phyloP scores from a whole-genome alignment of 1,284 basidiomycete genomes.

The Trametes polyzona region DNA sequence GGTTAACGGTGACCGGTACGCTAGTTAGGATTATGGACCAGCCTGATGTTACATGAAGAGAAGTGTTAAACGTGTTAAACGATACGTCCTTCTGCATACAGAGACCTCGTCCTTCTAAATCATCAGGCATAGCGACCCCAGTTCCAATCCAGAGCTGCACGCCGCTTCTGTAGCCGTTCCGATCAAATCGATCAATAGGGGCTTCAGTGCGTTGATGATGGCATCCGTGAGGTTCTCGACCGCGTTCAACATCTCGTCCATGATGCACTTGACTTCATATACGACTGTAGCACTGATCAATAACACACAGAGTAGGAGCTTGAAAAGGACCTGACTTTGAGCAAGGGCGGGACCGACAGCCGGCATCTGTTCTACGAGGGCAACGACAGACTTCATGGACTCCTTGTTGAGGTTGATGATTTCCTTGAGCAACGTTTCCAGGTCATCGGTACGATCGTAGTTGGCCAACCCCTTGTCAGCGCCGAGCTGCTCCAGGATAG shows the following conservation, averaged over 20 bases:
- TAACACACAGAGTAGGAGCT: background rate
- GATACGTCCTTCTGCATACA: background rate
- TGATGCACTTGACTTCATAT: conserved; percentile 52
- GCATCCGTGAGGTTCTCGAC: conserved; percentile 55
- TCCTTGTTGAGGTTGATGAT: conserved; percentile 53
- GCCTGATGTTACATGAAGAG: background rate
- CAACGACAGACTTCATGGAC: conserved; percentile 37
- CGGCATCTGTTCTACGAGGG: conserved; percentile 44
- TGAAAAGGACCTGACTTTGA: conserved; percentile 48
- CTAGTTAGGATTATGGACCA: too few species aligned
- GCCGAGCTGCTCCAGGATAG: conserved; percentile 40
- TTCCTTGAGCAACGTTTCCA: conserved; percentile 56
- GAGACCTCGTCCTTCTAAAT: background rate
- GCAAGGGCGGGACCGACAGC: conserved; percentile 53
- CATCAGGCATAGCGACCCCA: conserved; percentile 1
- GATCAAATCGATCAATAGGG: conserved; percentile 34
- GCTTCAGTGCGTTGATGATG: conserved; percentile 46
- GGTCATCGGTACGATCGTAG: conserved; percentile 47
- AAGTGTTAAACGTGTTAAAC: background rate
- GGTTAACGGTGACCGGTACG: too few species aligned
- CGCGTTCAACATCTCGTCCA: conserved; percentile 49
- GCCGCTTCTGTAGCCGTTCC: conserved; percentile 27
- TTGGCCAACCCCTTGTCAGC: conserved; percentile 56
- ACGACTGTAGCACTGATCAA: conserved; percentile 40
- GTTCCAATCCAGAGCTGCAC: conserved; percentile 22